Evolutionary conservation across 176 grass and related monocot species (phyloP).

Genomic region (Oryza nivara): DNA sequence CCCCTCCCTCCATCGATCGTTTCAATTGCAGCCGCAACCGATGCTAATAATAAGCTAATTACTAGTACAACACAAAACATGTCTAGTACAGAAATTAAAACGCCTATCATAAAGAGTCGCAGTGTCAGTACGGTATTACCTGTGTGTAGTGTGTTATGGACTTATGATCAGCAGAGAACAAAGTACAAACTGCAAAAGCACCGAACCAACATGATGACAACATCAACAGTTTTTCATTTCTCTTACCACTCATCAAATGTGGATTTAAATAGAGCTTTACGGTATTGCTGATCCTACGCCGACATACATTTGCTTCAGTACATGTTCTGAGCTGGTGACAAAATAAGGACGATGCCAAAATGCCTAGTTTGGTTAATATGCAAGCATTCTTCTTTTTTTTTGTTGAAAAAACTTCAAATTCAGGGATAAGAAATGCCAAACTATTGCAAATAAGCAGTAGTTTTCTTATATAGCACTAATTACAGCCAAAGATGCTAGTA

Average conservation of each 20-base stretch:
- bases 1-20: background rate
- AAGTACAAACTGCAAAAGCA: background rate
- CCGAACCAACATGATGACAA: background rate
- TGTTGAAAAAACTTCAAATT: background rate
- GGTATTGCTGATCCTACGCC: background rate
- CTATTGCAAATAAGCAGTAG: background rate
- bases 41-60: background rate
- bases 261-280: background rate
- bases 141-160: background rate
- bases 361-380: background rate
- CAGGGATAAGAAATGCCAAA: background rate
- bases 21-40: background rate
- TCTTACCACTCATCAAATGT: slow-evolving; percentile 5
- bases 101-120: background rate
- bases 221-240: background rate
- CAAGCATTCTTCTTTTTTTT: background rate
- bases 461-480: too few relatives aligned
- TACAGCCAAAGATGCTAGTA: background rate
- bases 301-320: background rate
- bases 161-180: background rate
- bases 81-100: background rate
- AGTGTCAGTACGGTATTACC: background rate
- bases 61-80: background rate
- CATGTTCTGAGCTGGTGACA: background rate
- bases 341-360: background rate